Percentiles rank a stretch among this genome's conserved stretches.
phyloP scores from a whole-genome alignment of 78 protist species.

The Cavenderia fasciculata region DNA sequence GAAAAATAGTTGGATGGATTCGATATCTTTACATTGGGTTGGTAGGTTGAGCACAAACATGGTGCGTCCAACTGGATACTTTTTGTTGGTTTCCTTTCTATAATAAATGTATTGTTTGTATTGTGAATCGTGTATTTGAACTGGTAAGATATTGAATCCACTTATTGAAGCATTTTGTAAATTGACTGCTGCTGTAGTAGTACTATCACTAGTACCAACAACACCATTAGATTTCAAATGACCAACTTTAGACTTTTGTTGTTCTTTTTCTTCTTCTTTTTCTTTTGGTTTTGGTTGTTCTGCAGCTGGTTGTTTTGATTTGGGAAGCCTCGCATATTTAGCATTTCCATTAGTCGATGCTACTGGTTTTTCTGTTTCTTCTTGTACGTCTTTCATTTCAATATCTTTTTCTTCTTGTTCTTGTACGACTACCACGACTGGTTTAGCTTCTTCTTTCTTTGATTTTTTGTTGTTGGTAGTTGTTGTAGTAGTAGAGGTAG shows the following conservation, averaged over 20 bases:
- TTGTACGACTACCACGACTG: background rate
- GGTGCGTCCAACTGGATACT: constrained; percentile 52
- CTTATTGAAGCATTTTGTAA: constrained; percentile 10
- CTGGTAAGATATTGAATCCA: constrained; percentile 60
- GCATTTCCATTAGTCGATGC: background rate
- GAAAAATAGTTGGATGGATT: constrained; percentile 20
- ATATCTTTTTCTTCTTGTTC: background rate
- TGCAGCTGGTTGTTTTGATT: background rate
- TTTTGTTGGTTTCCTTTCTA: constrained; percentile 65
- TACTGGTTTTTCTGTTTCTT: background rate
- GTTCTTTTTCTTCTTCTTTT: background rate
- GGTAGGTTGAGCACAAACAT: constrained; percentile 57
- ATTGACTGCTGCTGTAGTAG: background rate
- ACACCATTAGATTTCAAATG: background rate
- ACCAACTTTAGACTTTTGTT: background rate
- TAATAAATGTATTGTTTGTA: constrained; percentile 34
- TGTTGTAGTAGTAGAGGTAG: background rate
- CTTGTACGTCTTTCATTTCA: background rate
- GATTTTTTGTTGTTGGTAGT: background rate
- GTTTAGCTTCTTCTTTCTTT: background rate
- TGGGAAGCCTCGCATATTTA: background rate
- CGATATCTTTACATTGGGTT: background rate
- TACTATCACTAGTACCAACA: background rate
- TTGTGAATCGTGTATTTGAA: background rate
- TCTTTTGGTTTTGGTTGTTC: background rate